phyloP scores from a whole-genome alignment of 495 filamentous ascomycete genomes.

The Neurospora hispaniola region DNA sequence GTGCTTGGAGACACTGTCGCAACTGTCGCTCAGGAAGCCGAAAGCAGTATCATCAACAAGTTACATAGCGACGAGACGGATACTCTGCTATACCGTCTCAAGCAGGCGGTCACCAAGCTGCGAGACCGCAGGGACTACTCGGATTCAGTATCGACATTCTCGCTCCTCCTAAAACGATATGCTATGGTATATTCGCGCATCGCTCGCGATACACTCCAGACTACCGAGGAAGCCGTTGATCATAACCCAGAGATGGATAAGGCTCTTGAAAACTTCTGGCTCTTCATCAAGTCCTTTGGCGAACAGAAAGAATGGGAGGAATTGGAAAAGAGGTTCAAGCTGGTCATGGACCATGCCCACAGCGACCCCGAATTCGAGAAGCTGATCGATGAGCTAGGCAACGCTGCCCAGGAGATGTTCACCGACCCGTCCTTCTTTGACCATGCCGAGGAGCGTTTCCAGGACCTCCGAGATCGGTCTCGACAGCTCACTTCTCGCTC shows the following conservation, averaged over 20 bases:
- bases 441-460: conserved; percentile 55
- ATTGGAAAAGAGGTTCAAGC: conserved; percentile 53
- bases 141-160: conserved; percentile 71
- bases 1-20: conserved; percentile 52
- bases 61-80: conserved; percentile 58
- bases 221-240: conserved; percentile 57
- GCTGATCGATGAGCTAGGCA: conserved; percentile 59
- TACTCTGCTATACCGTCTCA: conserved; percentile 62
- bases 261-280: conserved; percentile 69
- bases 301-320: conserved; percentile 62
- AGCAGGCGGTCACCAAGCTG: conserved; percentile 63
- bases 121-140: conserved; percentile 69
- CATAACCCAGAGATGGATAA: conserved; percentile 64
- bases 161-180: conserved; percentile 67
- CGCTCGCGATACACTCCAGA: conserved; percentile 48
- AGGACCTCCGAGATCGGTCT: conserved; percentile 58
- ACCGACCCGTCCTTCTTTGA: conserved; percentile 79
- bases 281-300: conserved; percentile 67
- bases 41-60: conserved; percentile 58
- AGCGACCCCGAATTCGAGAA: conserved; percentile 77
- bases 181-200: conserved; percentile 65
- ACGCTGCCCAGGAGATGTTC: conserved; percentile 68
- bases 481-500: conserved; percentile 52
- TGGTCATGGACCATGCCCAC: conserved; percentile 61
- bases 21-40: conserved; percentile 54